Conservation (phyloP, 2,329 filamentous ascomycete species). For the Emergomyces orientalis region DNA sequence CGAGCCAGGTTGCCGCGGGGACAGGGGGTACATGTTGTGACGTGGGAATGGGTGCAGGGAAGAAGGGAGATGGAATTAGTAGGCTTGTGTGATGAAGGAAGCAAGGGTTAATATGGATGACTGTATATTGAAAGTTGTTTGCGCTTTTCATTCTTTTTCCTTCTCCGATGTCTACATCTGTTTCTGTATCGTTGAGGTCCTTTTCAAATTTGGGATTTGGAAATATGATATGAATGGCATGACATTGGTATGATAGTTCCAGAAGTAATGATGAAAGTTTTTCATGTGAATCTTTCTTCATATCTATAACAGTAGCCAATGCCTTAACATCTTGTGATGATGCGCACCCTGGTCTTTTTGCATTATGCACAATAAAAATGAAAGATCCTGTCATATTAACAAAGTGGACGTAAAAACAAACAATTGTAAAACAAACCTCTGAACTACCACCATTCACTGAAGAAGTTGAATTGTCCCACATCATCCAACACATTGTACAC, state of each 20-base stretch:
- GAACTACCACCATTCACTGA: background rate
- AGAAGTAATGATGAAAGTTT: background rate
- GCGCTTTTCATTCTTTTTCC: background rate
- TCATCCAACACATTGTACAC: background rate
- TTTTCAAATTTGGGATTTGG: background rate
- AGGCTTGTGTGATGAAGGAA: conserved; percentile 21
- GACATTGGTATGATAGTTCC: background rate
- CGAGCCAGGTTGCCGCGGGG: conserved; percentile 52
- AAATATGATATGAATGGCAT: background rate
- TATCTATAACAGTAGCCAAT: background rate
- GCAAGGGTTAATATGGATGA: background rate
- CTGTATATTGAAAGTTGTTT: background rate
- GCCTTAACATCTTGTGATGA: background rate
- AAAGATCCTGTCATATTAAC: background rate
- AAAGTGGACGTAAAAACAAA: background rate
- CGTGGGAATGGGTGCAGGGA: conserved; percentile 9
- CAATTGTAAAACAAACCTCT: background rate
- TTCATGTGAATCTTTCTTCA: background rate
- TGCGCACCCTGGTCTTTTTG: background rate
- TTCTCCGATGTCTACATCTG: background rate
- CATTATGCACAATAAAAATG: background rate
- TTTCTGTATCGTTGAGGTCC: background rate
- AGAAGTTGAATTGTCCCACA: background rate
- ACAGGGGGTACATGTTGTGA: conserved; percentile 26
- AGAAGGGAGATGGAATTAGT: conserved; percentile 33